These are phyloP conservation scores for Candida quercuum DNA, from an alignment of 805 yeast genomes.

Conservation along the genomic window DNA sequence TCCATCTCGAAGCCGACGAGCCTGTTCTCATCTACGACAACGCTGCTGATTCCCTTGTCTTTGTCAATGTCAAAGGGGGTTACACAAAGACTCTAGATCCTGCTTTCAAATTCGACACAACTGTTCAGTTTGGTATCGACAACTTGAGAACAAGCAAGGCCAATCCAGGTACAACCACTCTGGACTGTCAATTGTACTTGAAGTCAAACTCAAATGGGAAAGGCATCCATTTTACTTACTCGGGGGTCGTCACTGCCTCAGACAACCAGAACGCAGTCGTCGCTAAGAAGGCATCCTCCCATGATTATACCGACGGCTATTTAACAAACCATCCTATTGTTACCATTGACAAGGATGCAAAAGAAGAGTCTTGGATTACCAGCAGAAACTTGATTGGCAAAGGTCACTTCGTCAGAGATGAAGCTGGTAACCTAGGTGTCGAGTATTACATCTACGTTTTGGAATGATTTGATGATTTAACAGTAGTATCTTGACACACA, in stretches of 20 bases:
- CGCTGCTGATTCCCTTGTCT: constrained; percentile 21
- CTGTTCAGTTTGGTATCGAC: constrained; percentile 39
- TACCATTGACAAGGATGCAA: constrained; percentile 35
- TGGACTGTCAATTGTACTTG: constrained; percentile 47
- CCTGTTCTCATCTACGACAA: constrained; percentile 26
- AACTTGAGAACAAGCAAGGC: constrained; percentile 33
- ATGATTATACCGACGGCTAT: constrained; percentile 41
- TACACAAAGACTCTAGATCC: constrained; percentile 32
- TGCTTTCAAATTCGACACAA: constrained; percentile 33
- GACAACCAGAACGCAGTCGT: constrained; percentile 33
- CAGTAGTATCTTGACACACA: no score
- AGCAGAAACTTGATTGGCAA: constrained; percentile 47
- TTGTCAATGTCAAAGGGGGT: constrained; percentile 30
- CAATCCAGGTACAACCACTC: constrained; percentile 25
- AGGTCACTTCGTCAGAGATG: constrained; percentile 53
- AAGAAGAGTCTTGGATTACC: constrained; percentile 46
- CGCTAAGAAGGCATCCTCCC: constrained; percentile 24
- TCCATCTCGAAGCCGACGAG: constrained; percentile 31
- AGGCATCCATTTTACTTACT: constrained; percentile 38
- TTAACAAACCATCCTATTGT: constrained; percentile 44
- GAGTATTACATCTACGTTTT: constrained; percentile 44
- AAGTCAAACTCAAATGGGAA: constrained; percentile 36
- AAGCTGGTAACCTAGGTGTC: constrained; percentile 39
- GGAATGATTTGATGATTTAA: constrained; percentile 11
- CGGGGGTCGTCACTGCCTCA: constrained; percentile 41